These are phyloP conservation scores for Scleromitrula shiraiana DNA, from an alignment of 2,329 filamentous ascomycete genomes.

Conservation along the genomic window DNA sequence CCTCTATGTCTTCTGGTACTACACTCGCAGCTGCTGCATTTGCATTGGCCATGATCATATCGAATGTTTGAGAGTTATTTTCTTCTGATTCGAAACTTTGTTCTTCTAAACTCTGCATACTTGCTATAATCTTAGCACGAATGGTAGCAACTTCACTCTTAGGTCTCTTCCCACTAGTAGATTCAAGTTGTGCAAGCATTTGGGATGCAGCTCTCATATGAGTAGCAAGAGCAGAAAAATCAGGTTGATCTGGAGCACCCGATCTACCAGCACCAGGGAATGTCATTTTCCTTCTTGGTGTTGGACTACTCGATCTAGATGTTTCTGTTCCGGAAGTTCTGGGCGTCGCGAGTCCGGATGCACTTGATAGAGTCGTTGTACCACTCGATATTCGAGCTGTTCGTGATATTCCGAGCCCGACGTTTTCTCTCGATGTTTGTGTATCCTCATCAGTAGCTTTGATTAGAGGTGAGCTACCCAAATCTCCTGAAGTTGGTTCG, in stretches of 20 bases:
- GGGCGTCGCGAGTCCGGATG: slow-evolving; percentile 55
- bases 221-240: slow-evolving; percentile 74
- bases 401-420: slow-evolving; percentile 22
- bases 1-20: slow-evolving; percentile 46
- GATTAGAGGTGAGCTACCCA: slow-evolving; percentile 65
- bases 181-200: slow-evolving; percentile 77
- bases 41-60: slow-evolving; percentile 71
- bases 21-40: slow-evolving; percentile 42
- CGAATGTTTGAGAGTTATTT: slow-evolving; percentile 65
- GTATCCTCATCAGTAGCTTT: slow-evolving; percentile 40
- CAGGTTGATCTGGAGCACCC: slow-evolving; percentile 60
- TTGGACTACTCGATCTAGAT: slow-evolving; percentile 62
- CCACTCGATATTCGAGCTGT: slow-evolving; percentile 53
- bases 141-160: slow-evolving; percentile 77
- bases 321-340: slow-evolving; percentile 61
- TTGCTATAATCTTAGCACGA: slow-evolving; percentile 78
- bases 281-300: slow-evolving; percentile 51
- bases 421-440: slow-evolving; percentile 25
- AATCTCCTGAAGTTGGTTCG: slow-evolving; percentile 70
- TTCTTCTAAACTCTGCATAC: slow-evolving; percentile 82
- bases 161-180: slow-evolving; percentile 71
- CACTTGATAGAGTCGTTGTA: slow-evolving; percentile 50
- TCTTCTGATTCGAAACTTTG: slow-evolving; percentile 75
- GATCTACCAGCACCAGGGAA: slow-evolving; percentile 44
- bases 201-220: slow-evolving; percentile 84